Percentiles rank a stretch among this genome's conserved stretches.
These are phyloP conservation scores for Epithemia pelagica DNA, from an alignment of 108 stramenopile species.

Conservation along the genomic window DNA sequence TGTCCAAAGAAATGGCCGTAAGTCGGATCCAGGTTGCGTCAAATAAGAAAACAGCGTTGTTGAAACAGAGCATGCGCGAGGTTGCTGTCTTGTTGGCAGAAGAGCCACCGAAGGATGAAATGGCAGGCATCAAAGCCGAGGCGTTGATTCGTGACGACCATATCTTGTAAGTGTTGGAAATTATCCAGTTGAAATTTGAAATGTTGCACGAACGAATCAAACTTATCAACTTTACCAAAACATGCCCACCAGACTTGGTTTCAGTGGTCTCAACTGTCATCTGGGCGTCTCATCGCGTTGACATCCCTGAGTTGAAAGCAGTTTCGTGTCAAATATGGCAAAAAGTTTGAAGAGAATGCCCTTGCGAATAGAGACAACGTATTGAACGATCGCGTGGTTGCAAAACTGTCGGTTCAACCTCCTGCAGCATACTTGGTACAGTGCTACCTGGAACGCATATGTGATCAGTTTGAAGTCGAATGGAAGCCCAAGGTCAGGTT, in stretches of 20 bases:
- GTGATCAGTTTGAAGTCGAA: constrained; percentile 68
- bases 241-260: constrained; percentile 71
- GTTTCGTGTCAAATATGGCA: constrained; percentile 79
- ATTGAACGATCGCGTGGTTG: constrained; percentile 82
- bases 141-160: constrained; percentile 82
- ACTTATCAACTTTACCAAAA: constrained; percentile 46
- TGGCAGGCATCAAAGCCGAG: constrained; percentile 83
- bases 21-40: constrained; percentile 74
- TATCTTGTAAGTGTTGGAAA: constrained; percentile 83
- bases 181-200: constrained; percentile 71
- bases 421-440: constrained; percentile 81
- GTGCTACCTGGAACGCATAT: constrained; percentile 80
- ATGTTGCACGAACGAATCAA: constrained; percentile 71
- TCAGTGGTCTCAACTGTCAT: constrained; percentile 66
- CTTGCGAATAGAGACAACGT: constrained; percentile 63
- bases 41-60: constrained; percentile 81
- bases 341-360: constrained; percentile 70
- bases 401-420: constrained; percentile 81
- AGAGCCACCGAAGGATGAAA: constrained; percentile 81
- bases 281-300: constrained; percentile 68
- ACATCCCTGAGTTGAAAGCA: constrained; percentile 86
- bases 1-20: constrained; percentile 91
- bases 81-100: constrained; percentile 74
- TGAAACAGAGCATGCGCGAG: constrained; percentile 78
- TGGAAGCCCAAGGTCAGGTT: constrained; percentile 65